Evolutionary conservation across 176 grass and related monocot species (phyloP), one percentile per base, ranked within the genome.

Genomic region (Oryza coarctata): DNA sequence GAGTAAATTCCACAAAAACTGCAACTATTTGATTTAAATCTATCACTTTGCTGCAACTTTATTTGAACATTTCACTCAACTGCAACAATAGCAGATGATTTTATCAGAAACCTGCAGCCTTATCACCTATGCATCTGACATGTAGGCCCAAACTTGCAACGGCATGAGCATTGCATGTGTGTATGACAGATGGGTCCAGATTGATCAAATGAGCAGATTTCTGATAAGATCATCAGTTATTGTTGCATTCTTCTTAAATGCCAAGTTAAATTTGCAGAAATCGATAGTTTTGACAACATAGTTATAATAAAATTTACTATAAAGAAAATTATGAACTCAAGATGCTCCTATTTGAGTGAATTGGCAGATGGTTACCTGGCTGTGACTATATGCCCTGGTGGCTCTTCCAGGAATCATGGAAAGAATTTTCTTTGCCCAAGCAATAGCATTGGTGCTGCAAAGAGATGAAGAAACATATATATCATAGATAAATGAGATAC

Each of bases 341-440:
- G 0, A 78, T 41, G 20, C 22, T 58, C 7, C 52, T 58, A 58
- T 1, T 23, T 9, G 4, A 58, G 20, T 20, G 4, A 50, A 50
- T 50, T 50, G 47, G 17, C 17, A 58, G 31, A 78, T 66, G 80
- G 52, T 83, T 91, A 98, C 95, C 88, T 98, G 92, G 66, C 95
- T 94, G 82, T 94, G 95, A 65, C 95, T 98, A 69, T 98, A 98
- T 83, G 95, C 92, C 32, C 95, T 90, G 47, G 95, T 98, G 73
- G 95, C 95, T 82, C 83, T 88, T 74, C 90, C 95, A 73, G 95
- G 95, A 80, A 98, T 98, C 65, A 2, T 17, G 44, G 80, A 80
- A 67, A 98, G 81, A 77, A 98, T 87, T 75, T 93, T 43, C 65
- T 91, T 34, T 72, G 95, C 95, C 90, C 92, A 88, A 78, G 90